phyloP scores from a whole-genome alignment of 305 asterid species.

The Rubia peregrina region DNA sequence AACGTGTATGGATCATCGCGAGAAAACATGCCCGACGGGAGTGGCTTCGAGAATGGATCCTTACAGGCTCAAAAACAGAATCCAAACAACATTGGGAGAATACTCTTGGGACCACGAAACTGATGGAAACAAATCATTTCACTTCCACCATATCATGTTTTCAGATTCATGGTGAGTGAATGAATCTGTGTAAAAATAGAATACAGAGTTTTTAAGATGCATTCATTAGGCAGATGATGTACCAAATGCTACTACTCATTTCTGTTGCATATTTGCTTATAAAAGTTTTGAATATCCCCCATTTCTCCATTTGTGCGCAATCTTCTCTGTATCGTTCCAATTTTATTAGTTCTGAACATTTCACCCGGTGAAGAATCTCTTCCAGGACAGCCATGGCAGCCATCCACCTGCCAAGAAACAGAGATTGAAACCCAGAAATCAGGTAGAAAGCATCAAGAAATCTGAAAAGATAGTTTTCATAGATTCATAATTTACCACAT shows the following conservation, averaged over 20 bases:
- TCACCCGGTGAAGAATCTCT: conserved; percentile 74
- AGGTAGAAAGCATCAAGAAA: background rate
- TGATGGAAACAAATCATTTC: conserved; percentile 17
- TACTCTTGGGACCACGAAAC: conserved; percentile 66
- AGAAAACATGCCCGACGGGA: conserved; percentile 42
- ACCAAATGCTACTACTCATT: background rate
- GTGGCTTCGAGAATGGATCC: conserved; percentile 48
- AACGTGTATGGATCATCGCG: conserved; percentile 47
- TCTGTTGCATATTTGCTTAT: background rate
- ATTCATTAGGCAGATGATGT: conserved; percentile 7
- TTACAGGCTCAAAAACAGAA: conserved; percentile 57
- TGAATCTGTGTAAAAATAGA: conserved; percentile 12
- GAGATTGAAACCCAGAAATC: background rate
- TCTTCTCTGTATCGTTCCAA: background rate
- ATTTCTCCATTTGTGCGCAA: background rate
- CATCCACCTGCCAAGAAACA: conserved; percentile 57
- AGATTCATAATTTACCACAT: conserved; percentile 39
- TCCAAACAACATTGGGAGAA: conserved; percentile 65
- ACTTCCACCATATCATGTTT: conserved; percentile 7
- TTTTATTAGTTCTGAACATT: too few relatives aligned
- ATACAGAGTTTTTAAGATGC: conserved; percentile 10
- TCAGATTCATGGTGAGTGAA: conserved; percentile 20
- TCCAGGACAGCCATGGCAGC: conserved; percentile 96
- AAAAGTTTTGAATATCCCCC: background rate
- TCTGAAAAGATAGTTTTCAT: background rate